These are phyloP conservation scores for Pyrenula massariospora DNA, from an alignment of 495 filamentous ascomycete genomes.

Conservation along the genomic window DNA sequence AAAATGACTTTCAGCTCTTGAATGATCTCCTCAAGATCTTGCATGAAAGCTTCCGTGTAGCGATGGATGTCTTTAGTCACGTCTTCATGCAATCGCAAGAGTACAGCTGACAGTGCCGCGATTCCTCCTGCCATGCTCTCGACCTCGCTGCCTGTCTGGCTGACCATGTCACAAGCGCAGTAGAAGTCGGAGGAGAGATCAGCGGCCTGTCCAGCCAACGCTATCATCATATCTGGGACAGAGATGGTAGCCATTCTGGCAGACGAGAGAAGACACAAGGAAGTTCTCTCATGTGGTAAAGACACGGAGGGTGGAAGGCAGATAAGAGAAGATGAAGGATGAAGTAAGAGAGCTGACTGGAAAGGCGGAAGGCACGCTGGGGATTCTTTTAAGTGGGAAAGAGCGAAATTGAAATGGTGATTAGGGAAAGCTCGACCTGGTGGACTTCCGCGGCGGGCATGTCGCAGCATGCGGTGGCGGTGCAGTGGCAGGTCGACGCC, in stretches of 20 bases:
- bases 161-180: not conserved
- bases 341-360: too few relatives aligned
- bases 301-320: too few relatives aligned
- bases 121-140: constrained; percentile 4
- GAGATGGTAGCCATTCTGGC: not conserved
- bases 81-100: not conserved
- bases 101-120: not conserved
- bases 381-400: too few relatives aligned
- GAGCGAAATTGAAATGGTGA: too few relatives aligned
- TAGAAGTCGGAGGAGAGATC: not conserved
- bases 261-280: not conserved
- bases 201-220: not conserved
- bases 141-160: not conserved
- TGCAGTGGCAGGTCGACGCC: too few relatives aligned
- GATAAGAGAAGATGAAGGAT: too few relatives aligned
- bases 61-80: not conserved
- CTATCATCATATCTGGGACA: not conserved
- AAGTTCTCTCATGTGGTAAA: too few relatives aligned
- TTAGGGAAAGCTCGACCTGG: too few relatives aligned
- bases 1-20: not conserved
- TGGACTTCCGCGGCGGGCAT: too few relatives aligned
- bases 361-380: too few relatives aligned
- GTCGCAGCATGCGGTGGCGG: too few relatives aligned
- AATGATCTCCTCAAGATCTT: not conserved
- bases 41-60: not conserved